Base-by-base conservation (phyloP, 129 eudicot genomes). In the Dittrichia graveolens region DNA sequence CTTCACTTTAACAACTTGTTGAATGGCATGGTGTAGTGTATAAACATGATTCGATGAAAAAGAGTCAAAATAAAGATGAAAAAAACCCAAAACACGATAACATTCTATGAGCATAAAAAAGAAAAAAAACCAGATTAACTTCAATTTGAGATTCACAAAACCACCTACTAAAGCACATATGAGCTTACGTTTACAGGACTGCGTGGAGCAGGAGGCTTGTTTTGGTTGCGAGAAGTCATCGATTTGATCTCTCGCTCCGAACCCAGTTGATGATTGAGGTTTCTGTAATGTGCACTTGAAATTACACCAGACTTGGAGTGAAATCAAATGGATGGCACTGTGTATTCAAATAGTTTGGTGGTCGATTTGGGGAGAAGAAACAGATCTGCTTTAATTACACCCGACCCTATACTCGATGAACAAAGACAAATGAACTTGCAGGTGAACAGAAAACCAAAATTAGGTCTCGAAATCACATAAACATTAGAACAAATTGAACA, bases 161-260 rank as follows among this genome's bases (percentile, higher is more conserved):
- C 14, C n/a, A 38, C 56, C 16, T 24, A 37, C 34, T 37, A 5
- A 50, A 41, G n/a, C 62, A 61, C 24, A 74, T 46, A 44, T 15
- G 66, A 68, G 35, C 79, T 73, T 79, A 84, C 93, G 24, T 52
- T 68, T 41, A 63, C 40, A 19, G 92, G 86, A 55, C 73, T 72
- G 6, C 83, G 87, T 53, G 81, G 83, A 42, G 37, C 75, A 39
- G 89, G 90, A 59, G 90, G 87, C 48, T 74, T 77, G 61, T 85
- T 88, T 66, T 88, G 88, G 48, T 80, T 88, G 4, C 94, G 89
- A 48, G 87, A 77, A 67, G 75, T 47, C 90, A 88, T 85, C 9
- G 73, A 45, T 46, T 55, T 47, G 4, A 39, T 3, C 48, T 55
- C 58, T 50, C 4, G 4, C 24, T 9, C 19, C 40, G 45, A 16